Percentiles rank a stretch among this genome's conserved stretches.
Evolutionary conservation across 2,329 filamentous ascomycete species (phyloP).

Genomic region (Akanthomyces uredinophilus): DNA sequence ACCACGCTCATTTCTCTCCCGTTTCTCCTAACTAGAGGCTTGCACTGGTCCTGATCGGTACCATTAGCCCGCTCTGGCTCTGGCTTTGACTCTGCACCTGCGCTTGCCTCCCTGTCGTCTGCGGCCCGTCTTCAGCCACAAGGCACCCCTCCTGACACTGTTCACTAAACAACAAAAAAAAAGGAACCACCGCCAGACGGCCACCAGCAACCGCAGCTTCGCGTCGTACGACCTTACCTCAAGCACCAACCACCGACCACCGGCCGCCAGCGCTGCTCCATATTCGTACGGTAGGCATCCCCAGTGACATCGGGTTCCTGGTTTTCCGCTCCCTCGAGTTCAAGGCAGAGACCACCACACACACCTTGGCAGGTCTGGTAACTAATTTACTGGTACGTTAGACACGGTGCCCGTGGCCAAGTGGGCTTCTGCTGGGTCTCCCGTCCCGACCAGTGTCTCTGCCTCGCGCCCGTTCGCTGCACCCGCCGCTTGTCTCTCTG

Average conservation of each 20-base stretch:
- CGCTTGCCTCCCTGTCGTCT: neutral
- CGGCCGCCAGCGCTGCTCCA: neutral
- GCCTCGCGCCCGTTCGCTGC: constrained; percentile 1
- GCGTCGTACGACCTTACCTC: neutral
- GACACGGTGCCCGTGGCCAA: neutral
- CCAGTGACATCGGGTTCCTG: neutral
- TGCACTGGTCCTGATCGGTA: too few species aligned
- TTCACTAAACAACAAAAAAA: constrained; percentile 8
- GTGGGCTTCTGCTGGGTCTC: neutral
- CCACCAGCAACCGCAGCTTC: neutral
- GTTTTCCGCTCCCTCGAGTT: neutral
- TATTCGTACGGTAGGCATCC: neutral
- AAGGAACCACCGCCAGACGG: neutral
- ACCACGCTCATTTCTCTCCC: too few species aligned
- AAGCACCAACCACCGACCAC: neutral
- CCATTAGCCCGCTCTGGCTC: too few species aligned
- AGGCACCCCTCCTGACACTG: neutral
- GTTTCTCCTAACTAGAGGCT: too few species aligned
- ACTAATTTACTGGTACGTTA: too few species aligned
- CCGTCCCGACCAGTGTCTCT: neutral
- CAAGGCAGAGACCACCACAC: neutral
- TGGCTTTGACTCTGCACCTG: neutral
- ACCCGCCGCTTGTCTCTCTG: neutral
- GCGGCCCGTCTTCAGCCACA: neutral
- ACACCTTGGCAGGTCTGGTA: neutral